Evolutionary conservation across 805 yeast genomes (phyloP).

Genomic region (Metschnikowia orientalis): DNA sequence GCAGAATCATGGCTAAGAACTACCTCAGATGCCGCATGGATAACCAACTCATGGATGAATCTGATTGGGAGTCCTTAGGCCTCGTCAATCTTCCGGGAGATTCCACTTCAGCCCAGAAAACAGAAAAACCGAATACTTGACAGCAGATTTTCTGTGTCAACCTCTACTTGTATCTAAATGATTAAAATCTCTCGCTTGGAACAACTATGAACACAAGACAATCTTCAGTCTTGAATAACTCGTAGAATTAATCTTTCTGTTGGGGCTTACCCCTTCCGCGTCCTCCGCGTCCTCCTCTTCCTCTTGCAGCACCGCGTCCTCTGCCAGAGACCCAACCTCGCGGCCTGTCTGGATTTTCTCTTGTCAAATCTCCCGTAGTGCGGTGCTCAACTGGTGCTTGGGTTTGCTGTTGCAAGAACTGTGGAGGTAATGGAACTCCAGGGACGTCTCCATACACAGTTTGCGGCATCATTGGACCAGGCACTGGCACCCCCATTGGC

Average conservation of each 20-base stretch:
- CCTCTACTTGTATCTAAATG: too few relatives aligned
- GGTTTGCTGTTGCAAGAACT: conserved; percentile 22
- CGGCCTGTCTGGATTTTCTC: conserved; percentile 3
- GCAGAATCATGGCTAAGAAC: conserved; percentile 75
- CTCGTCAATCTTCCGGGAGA: conserved; percentile 40
- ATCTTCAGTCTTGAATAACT: too few relatives aligned
- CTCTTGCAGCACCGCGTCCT: conserved; percentile 13
- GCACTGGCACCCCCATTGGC: conserved; percentile 2
- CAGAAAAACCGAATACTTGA: background rate
- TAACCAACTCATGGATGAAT: conserved; percentile 43
- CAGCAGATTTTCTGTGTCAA: too few relatives aligned
- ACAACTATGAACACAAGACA: too few relatives aligned
- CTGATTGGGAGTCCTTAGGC: conserved; percentile 43
- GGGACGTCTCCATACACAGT: too few relatives aligned
- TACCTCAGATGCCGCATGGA: conserved; percentile 90
- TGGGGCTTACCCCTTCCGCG: conserved; percentile 14
- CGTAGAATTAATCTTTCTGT: too few relatives aligned
- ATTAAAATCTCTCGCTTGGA: too few relatives aligned
- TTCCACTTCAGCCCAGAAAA: conserved; percentile 5
- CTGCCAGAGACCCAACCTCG: conserved; percentile 7
- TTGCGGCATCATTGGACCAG: conserved; percentile 20
- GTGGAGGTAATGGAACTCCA: conserved; percentile 37
- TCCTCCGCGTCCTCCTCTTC: conserved; percentile 23
- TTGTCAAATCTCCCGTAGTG: too few relatives aligned
- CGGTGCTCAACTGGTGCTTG: conserved; percentile 1